Conservation (phyloP, 192 early-diverging fungal genomes). For the Diversispora epigaea region DNA sequence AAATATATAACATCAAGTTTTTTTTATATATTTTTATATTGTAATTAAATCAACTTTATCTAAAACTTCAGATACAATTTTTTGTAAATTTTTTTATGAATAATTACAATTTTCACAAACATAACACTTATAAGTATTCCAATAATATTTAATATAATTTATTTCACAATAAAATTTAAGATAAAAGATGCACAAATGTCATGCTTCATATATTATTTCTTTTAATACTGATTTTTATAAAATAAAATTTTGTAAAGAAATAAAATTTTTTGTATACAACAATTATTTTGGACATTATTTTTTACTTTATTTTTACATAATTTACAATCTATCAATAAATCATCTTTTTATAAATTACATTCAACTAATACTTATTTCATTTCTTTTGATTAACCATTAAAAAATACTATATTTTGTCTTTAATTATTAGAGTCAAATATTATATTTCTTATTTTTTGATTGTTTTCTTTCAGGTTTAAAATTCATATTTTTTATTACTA, state of each 20-base stretch:
- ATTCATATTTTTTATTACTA: conserved; percentile 13
- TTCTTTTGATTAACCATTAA: neutral
- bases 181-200: too few species aligned
- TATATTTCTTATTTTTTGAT: neutral
- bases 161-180: too few species aligned
- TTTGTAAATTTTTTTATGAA: too few species aligned
- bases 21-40: too few species aligned
- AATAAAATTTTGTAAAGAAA: neutral
- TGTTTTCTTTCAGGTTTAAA: neutral
- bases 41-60: too few species aligned
- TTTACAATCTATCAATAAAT: neutral
- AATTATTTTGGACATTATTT: neutral
- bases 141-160: too few species aligned
- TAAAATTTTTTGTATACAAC: conserved; percentile 28
- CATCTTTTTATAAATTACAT: neutral
- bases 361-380: neutral
- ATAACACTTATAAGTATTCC: too few species aligned
- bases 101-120: too few species aligned
- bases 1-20: too few species aligned
- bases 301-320: neutral
- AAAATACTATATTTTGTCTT: neutral
- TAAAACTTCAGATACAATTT: too few species aligned
- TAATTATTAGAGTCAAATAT: neutral
- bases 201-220: too few species aligned
- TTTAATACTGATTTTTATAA: too few species aligned